Base-by-base conservation (phyloP, 2,329 filamentous ascomycete species). In the Volutella citrinella region DNA sequence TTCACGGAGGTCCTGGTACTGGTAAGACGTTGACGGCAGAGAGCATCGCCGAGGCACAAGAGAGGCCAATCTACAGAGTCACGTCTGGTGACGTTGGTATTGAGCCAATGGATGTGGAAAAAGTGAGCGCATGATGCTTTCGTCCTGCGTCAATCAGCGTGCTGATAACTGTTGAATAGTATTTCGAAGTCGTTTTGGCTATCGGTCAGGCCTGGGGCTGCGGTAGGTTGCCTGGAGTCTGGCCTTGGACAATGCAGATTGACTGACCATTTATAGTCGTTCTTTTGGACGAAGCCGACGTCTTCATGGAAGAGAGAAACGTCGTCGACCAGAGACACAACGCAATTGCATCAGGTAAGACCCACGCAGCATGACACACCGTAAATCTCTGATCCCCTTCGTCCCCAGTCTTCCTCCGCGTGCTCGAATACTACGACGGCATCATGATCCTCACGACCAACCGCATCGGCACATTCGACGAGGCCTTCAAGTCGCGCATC, bases 371-470 rank as follows among this genome's bases (percentile, higher is more conserved):
- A 15, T 1, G 13, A 11, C n/a, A 10, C 9, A 10, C 6, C 9
- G 15, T 11, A 5, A 9, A 12, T 3, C 12, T 18, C 7, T 10
- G 12, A 20, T 19, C 10, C 13, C 18, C 0, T 27, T 41, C n/a
- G 4, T 3, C 6, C 7, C 17, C 13, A 60, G 63, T 68, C 4
- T 68, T 69, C 30, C 54, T 69, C 5, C 54, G 63, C 0, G 51
- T 60, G 0, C 46, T 69, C 1, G 65, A 68, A 34, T 68, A 66
- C 44, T 68, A 65, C 34, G 40, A 48, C 4, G 65, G 66, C 2
- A 63, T 69, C 30, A 45, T 69, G 1, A 65, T 65, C 43, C 52
- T 72, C 7, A 72, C 68, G 0, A 71, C 67, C 7, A 72, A 71
- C 46, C 59, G 65, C 3, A 61, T 69, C 2, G 64, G 64, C 2